These are phyloP conservation scores for Ambrosiella cleistominuta DNA, from an alignment of 2,329 filamentous ascomycete genomes.

Conservation along the genomic window DNA sequence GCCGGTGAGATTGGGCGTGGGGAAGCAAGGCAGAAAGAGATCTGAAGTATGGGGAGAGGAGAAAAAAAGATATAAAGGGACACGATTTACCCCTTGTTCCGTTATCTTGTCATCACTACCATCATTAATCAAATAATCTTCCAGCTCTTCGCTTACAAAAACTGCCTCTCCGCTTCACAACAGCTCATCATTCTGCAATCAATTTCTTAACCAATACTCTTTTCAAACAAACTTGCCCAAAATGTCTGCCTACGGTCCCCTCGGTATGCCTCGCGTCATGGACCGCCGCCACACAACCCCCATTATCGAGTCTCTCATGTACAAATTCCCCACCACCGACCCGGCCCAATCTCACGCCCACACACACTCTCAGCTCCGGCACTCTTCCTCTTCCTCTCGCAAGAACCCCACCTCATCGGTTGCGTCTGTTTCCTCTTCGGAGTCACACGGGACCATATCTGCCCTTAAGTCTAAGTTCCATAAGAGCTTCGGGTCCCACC, in stretches of 20 bases:
- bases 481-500: constrained; percentile 8
- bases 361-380: no score
- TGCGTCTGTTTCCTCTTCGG: constrained; percentile 2
- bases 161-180: constrained; percentile 31
- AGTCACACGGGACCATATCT: neutral
- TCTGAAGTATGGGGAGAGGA: no score
- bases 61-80: no score
- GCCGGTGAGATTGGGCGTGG: no score
- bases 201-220: constrained; percentile 32
- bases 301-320: constrained; percentile 14
- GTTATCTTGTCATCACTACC: no score
- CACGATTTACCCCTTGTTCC: no score
- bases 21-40: no score
- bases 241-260: constrained; percentile 11
- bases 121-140: neutral
- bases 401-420: neutral
- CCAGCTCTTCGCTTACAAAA: constrained; percentile 24
- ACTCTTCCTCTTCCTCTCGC: neutral
- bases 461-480: constrained; percentile 9
- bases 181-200: constrained; percentile 31
- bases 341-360: neutral
- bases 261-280: constrained; percentile 10
- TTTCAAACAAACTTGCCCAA: constrained; percentile 20
- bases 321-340: constrained; percentile 10
- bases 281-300: constrained; percentile 15